Evolutionary conservation across 106 monocot genomes (phyloP), one percentile per base, ranked within the genome.

Genomic region (Phalaenopsis equestris): DNA sequence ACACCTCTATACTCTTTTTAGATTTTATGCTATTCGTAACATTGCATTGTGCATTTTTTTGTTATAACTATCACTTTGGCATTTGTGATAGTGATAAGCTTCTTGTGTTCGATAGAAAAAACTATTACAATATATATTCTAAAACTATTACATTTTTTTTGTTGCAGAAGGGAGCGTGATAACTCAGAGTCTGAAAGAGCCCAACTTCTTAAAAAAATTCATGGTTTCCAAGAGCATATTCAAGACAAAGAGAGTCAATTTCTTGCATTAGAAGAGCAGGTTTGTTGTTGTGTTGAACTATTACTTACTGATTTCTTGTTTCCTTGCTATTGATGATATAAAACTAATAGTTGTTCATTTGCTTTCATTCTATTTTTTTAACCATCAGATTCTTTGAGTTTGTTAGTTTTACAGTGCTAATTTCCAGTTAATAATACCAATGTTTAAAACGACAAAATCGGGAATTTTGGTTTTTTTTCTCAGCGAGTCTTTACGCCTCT

Each of bases 151-250:
- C 39, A 16, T 61, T 75, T 76, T 78, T 61, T 61, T 75, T 79
- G 24, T 24, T 91, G 83, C 91, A 99, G 99, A 90, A 93, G 89
- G 74, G 99, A 99, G 21, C 90, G 83, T 79, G 95, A 99, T 81
- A 92, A 88, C 79, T 84, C 87, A 6, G 99, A 99, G 79, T 81
- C 87, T 61, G 94, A 99, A 88, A 95, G 90, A 86, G 84, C 83
- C 17, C 88, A 93, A 38, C 86, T 88, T 84, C 78, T 91, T 64
- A 89, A 95, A 79, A 90, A 95, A 83, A 91, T 99, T 67, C 90
- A 86, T 87, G 99, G 95, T 52, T 84, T 99, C n/a, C 94, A 91
- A 80, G 88, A 95, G 78, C 91, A 86, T 79, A 73, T 95, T 49
- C 86, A 83, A 65, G 94, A 95, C 58, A 93, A 93, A 76, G 94